Conservation (phyloP, 495 filamentous ascomycete species). For the Aspergillus cristatus region DNA sequence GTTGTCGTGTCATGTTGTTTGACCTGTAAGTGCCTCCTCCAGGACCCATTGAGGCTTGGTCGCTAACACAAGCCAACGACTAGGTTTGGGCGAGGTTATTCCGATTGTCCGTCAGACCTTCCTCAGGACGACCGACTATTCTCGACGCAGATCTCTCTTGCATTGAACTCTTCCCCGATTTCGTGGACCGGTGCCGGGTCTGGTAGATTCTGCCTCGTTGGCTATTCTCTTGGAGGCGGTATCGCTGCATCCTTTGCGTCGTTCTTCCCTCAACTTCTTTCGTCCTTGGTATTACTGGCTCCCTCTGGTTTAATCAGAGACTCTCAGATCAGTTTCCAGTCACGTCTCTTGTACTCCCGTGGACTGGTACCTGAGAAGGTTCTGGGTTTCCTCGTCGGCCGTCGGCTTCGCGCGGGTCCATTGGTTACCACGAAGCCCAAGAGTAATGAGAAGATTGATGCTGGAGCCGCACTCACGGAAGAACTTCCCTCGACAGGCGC, state of each 20-base stretch:
- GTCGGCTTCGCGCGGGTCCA: conserved; percentile 43
- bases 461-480: conserved; percentile 28
- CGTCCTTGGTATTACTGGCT: conserved; percentile 62
- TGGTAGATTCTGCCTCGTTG: conserved; percentile 58
- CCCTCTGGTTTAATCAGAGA: conserved; percentile 63
- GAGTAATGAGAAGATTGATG: conserved; percentile 18
- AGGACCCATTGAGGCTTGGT: too few relatives aligned
- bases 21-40: conserved; percentile 42
- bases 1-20: conserved; percentile 78
- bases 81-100: conserved; percentile 74
- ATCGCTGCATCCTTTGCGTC: conserved; percentile 66
- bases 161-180: conserved; percentile 58
- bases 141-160: conserved; percentile 61
- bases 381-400: conserved; percentile 41
- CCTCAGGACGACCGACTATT: conserved; percentile 70
- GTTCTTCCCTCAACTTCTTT: conserved; percentile 58
- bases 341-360: conserved; percentile 51
- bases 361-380: conserved; percentile 51
- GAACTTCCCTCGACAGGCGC: conserved; percentile 27
- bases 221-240: conserved; percentile 80
- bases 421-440: conserved; percentile 28
- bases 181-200: conserved; percentile 50
- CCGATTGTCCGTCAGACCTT: conserved; percentile 55
- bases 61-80: too few relatives aligned
- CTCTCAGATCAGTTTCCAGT: conserved; percentile 50